Percentiles rank a stretch among this genome's conserved stretches.
phyloP scores from a whole-genome alignment of 495 filamentous ascomycete species.

The Podospora pseudopauciseta region DNA sequence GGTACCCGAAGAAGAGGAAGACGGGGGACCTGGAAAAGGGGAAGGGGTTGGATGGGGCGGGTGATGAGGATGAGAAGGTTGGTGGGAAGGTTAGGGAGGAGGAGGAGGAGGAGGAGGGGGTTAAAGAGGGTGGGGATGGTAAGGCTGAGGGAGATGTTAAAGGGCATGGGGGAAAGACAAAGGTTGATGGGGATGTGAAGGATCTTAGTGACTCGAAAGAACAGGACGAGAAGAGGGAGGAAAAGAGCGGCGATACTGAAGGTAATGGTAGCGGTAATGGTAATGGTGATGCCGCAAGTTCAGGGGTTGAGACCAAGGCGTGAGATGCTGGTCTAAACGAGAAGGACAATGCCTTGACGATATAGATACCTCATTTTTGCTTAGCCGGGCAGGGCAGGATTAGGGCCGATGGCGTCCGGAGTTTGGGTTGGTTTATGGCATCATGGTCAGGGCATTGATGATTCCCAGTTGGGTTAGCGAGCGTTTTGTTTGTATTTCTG shows the following conservation, averaged over 20 bases:
- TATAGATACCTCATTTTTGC: neutral
- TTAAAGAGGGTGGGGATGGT: neutral
- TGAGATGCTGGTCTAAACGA: neutral
- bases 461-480: neutral
- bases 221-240: neutral
- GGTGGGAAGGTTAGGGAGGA: neutral
- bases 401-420: neutral
- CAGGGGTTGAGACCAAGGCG: neutral
- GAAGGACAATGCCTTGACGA: neutral
- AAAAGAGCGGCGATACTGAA: neutral
- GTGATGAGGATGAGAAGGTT: neutral
- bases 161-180: neutral
- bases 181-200: neutral
- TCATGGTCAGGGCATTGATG: neutral
- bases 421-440: neutral
- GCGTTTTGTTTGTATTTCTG: neutral
- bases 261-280: neutral
- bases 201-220: neutral
- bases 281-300: neutral
- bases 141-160: neutral
- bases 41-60: neutral
- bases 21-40: neutral
- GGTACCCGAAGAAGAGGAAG: neutral
- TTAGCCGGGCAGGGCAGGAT: neutral
- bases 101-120: neutral